phyloP scores from a whole-genome alignment of 1,284 basidiomycete species.

The Takashimella koratensis region DNA sequence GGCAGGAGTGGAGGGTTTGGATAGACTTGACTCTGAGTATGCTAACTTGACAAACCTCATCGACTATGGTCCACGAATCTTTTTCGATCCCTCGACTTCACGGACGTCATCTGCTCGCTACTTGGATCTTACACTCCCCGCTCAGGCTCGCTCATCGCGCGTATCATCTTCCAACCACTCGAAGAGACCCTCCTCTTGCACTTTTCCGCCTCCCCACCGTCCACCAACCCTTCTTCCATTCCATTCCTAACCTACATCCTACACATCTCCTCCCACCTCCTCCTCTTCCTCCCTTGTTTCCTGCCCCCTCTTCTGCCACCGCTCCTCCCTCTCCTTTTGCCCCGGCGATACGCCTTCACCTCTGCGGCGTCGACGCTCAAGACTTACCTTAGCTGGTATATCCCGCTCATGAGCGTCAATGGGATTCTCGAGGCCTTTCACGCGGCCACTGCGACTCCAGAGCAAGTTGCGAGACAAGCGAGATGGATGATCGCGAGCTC shows the following conservation, averaged over 20 bases:
- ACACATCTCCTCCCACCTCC: constrained; percentile 64
- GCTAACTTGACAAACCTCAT: too few species aligned
- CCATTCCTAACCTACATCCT: constrained; percentile 56
- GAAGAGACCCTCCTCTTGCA: constrained; percentile 85
- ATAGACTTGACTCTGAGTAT: too few species aligned
- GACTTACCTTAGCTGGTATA: constrained; percentile 72
- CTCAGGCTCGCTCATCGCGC: constrained; percentile 80
- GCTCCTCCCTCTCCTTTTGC: constrained; percentile 66
- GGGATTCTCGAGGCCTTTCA: constrained; percentile 86
- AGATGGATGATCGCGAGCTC: constrained; percentile 38
- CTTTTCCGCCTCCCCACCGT: constrained; percentile 67
- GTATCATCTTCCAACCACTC: constrained; percentile 86
- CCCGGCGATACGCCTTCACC: constrained; percentile 66
- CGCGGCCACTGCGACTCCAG: constrained; percentile 61
- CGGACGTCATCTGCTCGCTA: too few species aligned
- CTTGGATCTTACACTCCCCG: too few species aligned
- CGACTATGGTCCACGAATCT: too few species aligned
- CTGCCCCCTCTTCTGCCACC: constrained; percentile 69
- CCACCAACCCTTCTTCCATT: constrained; percentile 17
- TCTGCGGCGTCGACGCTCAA: constrained; percentile 65
- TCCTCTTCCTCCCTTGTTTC: constrained; percentile 68
- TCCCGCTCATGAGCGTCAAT: constrained; percentile 82
- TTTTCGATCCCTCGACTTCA: too few species aligned
- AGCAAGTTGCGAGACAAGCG: constrained; percentile 32
- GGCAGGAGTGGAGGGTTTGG: too few species aligned